These are phyloP conservation scores for Eimeria maxima DNA, from an alignment of 169 alveolate species.

Conservation along the genomic window DNA sequence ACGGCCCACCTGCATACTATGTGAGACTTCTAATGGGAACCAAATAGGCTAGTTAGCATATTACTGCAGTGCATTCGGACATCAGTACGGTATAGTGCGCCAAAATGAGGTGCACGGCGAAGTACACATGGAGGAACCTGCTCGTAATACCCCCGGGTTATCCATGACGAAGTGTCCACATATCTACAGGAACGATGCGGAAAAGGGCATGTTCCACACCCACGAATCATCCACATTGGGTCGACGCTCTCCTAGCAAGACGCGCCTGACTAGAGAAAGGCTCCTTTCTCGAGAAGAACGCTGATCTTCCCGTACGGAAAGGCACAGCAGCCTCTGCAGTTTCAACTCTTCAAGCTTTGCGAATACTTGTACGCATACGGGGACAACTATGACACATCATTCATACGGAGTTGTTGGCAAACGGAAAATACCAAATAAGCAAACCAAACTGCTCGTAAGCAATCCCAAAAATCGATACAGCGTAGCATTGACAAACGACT, in stretches of 20 bases:
- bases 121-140: too few relatives aligned
- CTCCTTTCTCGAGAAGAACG: not conserved
- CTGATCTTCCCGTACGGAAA: not conserved
- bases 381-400: not conserved
- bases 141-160: too few relatives aligned
- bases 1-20: not conserved
- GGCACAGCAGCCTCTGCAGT: not conserved
- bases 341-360: not conserved
- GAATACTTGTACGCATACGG: not conserved
- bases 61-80: not conserved
- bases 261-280: not conserved
- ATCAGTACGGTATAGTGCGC: not conserved
- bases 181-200: not conserved
- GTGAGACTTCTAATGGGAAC: not conserved
- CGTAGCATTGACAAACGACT: conserved; percentile 3
- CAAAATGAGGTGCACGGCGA: not conserved
- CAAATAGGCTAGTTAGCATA: not conserved
- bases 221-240: too few relatives aligned
- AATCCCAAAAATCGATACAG: not conserved
- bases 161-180: not conserved
- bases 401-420: not conserved
- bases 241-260: too few relatives aligned
- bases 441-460: not conserved
- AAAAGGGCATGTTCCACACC: too few relatives aligned
- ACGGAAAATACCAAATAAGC: not conserved